Conservation (phyloP, 768 basidiomycete species). For the Suillus occidentalis region DNA sequence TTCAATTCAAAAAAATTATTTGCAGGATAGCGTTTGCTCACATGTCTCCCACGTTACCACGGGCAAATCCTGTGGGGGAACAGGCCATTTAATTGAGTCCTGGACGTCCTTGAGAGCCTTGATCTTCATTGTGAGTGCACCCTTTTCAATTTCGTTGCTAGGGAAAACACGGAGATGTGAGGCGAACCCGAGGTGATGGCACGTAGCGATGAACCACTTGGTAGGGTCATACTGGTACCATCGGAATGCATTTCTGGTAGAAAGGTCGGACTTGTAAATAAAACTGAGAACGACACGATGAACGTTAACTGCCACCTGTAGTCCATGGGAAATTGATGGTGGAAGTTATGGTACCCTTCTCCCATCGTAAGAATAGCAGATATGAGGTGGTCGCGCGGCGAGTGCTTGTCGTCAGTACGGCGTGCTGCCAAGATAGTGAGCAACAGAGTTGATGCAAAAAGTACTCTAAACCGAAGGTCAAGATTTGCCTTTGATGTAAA, state of each 20-base stretch:
- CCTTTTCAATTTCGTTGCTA: conserved; percentile 84
- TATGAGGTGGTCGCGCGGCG: conserved; percentile 75
- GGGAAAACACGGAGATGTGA: conserved; percentile 82
- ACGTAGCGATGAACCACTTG: conserved; percentile 78
- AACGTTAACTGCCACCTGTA: conserved; percentile 30
- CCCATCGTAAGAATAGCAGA: conserved; percentile 81
- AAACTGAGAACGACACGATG: background rate
- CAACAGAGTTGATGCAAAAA: conserved; percentile 88
- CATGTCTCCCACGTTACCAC: conserved; percentile 82
- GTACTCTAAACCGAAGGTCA: conserved; percentile 52
- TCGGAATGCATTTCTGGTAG: conserved; percentile 61
- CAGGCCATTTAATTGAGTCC: conserved; percentile 65
- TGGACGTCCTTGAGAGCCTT: conserved; percentile 68
- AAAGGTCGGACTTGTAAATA: conserved; percentile 8
- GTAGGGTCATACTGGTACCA: conserved; percentile 77
- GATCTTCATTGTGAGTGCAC: conserved; percentile 80
- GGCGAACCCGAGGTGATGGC: conserved; percentile 67
- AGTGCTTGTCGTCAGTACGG: conserved; percentile 81
- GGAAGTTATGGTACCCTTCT: conserved; percentile 72
- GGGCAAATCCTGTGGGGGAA: conserved; percentile 57
- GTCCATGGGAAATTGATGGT: conserved; percentile 87
- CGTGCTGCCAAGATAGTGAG: conserved; percentile 79
- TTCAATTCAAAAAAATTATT: background rate
- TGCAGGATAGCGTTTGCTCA: conserved; percentile 36
- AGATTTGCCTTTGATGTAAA: background rate